These are phyloP conservation scores for Scutellaria barbata DNA, from an alignment of 257 asterid genomes.

Conservation along the genomic window DNA sequence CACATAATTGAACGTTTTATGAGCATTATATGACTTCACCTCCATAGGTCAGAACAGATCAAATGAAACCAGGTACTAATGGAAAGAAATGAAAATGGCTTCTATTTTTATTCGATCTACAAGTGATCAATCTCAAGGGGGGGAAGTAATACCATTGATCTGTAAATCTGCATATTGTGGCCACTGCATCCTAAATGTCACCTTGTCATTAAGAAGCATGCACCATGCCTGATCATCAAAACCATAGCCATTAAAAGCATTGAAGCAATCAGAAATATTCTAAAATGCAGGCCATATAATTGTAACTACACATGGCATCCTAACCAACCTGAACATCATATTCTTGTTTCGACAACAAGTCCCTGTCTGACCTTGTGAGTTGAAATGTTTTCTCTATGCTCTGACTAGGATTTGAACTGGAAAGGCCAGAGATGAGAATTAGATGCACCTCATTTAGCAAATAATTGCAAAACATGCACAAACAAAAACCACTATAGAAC, in stretches of 20 bases:
- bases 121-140: slow-evolving; percentile 24
- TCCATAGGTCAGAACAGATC: slow-evolving; percentile 22
- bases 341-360: slow-evolving; percentile 77
- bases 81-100: background rate
- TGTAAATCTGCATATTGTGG: slow-evolving; percentile 91
- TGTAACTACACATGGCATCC: slow-evolving; percentile 29
- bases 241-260: slow-evolving; percentile 28
- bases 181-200: slow-evolving; percentile 95
- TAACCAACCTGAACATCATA: slow-evolving; percentile 86
- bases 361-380: slow-evolving; percentile 82
- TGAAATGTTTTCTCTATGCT: slow-evolving; percentile 87
- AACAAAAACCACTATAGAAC: slow-evolving; percentile 10
- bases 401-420: slow-evolving; percentile 83
- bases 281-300: slow-evolving; percentile 25
- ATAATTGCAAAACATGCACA: slow-evolving; percentile 26
- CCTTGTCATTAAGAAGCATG: slow-evolving; percentile 97
- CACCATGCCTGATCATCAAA: slow-evolving; percentile 78
- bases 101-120: slow-evolving; percentile 16
- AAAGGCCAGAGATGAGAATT: slow-evolving; percentile 32
- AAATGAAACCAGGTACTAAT: slow-evolving; percentile 10
- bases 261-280: slow-evolving; percentile 17
- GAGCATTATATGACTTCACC: slow-evolving; percentile 18
- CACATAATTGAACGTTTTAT: slow-evolving; percentile 7
- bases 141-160: slow-evolving; percentile 76
- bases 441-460: slow-evolving; percentile 27